phyloP scores from a whole-genome alignment of 176 grass and related monocot genomes.

The Phragmites australis region DNA sequence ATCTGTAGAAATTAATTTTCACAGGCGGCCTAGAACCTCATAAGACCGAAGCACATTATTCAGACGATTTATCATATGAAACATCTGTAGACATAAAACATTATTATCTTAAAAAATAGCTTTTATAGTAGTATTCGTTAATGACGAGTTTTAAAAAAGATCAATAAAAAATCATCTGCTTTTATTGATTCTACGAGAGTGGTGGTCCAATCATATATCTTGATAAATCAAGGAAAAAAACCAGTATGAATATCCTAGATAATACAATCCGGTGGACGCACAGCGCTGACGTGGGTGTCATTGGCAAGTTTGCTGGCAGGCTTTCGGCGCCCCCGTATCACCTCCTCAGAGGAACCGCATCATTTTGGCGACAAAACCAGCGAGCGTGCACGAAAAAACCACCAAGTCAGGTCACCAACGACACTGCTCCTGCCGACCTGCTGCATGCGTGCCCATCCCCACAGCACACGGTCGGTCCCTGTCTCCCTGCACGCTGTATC shows the following conservation, averaged over 20 bases:
- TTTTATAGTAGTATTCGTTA: too few species aligned
- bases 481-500: neutral
- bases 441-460: neutral
- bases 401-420: neutral
- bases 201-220: too few species aligned
- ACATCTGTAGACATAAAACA: too few species aligned
- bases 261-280: neutral
- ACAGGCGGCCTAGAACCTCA: too few species aligned
- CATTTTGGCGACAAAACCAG: conserved; percentile 28
- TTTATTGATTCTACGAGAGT: too few species aligned
- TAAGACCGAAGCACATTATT: too few species aligned
- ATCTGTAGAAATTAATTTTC: too few species aligned
- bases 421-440: neutral
- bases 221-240: neutral
- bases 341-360: conserved; percentile 23
- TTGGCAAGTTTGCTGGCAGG: conserved; percentile 15
- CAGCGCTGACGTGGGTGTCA: neutral
- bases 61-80: too few species aligned
- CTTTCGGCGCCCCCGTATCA: conserved; percentile 23
- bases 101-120: too few species aligned
- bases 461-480: neutral
- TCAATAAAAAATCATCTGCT: too few species aligned
- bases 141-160: too few species aligned
- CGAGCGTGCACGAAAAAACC: neutral
- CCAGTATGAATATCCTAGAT: neutral